These are phyloP conservation scores for Phaeophleospora eucalypticola DNA, from an alignment of 2,329 filamentous ascomycete genomes.

Conservation along the genomic window DNA sequence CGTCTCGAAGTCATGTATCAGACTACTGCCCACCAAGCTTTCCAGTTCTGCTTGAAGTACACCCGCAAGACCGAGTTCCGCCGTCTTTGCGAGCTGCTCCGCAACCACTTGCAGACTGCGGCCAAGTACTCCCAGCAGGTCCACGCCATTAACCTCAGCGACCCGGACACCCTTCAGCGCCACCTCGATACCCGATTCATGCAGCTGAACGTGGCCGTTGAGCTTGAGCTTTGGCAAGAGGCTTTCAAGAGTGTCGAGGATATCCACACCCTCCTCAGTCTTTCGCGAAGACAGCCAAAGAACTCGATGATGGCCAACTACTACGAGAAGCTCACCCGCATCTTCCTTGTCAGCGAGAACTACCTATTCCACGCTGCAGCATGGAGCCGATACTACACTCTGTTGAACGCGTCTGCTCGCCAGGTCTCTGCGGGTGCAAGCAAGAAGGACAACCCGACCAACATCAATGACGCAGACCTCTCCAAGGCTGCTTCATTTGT, in stretches of 20 bases:
- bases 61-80: slow-evolving; percentile 99
- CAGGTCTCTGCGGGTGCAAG: slow-evolving; percentile 77
- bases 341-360: slow-evolving; percentile 98
- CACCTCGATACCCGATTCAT: slow-evolving; percentile 98
- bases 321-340: slow-evolving; percentile 97
- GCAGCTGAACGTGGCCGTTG: slow-evolving; percentile 95
- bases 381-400: slow-evolving; percentile 95
- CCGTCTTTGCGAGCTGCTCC: slow-evolving; percentile 92
- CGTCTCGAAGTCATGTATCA: slow-evolving; percentile 97
- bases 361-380: slow-evolving; percentile 98
- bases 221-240: slow-evolving; percentile 98
- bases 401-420: slow-evolving; percentile 84
- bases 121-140: slow-evolving; percentile 99
- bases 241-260: slow-evolving; percentile 99
- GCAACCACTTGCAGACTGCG: slow-evolving; percentile 97
- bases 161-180: slow-evolving; percentile 93
- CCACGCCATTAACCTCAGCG: slow-evolving; percentile 98
- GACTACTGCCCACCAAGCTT: slow-evolving; percentile 94
- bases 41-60: slow-evolving; percentile 98
- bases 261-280: slow-evolving; percentile 92
- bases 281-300: slow-evolving; percentile 97
- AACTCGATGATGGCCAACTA: slow-evolving; percentile 99
- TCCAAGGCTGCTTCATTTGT: slow-evolving; percentile 95
- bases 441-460: slow-evolving; percentile 88
- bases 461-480: slow-evolving; percentile 79